phyloP scores from a whole-genome alignment of 1,139 yeast species.

The Pichia sp. region DNA sequence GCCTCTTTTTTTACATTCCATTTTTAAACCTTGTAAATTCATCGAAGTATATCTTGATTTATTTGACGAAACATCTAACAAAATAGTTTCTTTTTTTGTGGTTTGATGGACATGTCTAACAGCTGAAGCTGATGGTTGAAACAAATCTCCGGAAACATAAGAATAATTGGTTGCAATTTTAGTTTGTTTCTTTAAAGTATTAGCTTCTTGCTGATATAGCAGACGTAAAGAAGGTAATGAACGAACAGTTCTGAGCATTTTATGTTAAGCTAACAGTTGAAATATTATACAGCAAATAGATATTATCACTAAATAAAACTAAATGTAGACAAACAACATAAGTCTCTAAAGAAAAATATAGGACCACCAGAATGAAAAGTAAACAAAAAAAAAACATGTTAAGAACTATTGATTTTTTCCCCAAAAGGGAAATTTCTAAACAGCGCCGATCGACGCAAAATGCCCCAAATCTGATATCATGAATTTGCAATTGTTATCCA shows the following conservation, averaged over 20 bases:
- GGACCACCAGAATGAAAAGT: not conserved
- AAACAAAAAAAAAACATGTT: not conserved
- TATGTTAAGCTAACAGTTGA: not conserved
- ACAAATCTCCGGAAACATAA: conserved; percentile 11
- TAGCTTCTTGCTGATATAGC: conserved; percentile 22
- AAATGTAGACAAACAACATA: not conserved
- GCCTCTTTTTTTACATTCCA: conserved; percentile 51
- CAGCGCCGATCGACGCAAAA: not conserved
- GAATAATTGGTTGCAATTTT: not conserved
- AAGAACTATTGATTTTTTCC: not conserved
- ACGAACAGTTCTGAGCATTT: conserved; percentile 30
- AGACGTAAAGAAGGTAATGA: conserved; percentile 33
- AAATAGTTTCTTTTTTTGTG: conserved; percentile 31
- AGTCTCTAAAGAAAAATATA: not conserved
- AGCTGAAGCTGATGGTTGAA: conserved; percentile 12
- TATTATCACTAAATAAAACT: not conserved
- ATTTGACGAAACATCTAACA: conserved; percentile 27
- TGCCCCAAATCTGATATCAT: not conserved
- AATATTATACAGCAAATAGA: not conserved
- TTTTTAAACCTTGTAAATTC: conserved; percentile 44
- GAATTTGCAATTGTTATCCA: not conserved
- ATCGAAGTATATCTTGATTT: conserved; percentile 32
- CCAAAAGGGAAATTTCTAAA: not conserved
- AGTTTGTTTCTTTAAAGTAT: conserved; percentile 8
- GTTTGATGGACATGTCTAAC: conserved; percentile 38